A percentile compares a stretch with the other conserved stretches of the same genome.
Conservation (phyloP, 1,284 basidiomycete genomes). For the Ceratobasidium sp. region DNA sequence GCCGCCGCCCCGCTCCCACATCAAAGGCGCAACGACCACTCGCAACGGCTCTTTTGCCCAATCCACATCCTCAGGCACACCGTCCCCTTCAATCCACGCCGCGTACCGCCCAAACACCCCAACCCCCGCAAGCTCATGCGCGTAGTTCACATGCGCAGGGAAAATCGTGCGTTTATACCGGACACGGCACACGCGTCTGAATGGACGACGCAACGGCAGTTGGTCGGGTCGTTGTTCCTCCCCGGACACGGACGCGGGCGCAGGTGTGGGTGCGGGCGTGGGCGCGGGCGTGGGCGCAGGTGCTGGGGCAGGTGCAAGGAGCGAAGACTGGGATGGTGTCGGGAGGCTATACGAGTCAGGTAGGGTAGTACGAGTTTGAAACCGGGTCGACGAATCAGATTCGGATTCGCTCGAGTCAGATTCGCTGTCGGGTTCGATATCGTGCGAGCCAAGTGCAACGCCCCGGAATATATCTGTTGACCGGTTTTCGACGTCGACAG, state of each 20-base stretch:
- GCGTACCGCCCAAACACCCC: conserved; percentile 38
- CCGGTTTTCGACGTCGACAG: conserved; percentile 22
- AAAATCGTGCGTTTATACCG: conserved; percentile 36
- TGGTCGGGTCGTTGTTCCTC: background rate
- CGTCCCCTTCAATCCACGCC: conserved; percentile 37
- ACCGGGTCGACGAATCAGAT: background rate
- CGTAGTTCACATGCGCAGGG: conserved; percentile 38
- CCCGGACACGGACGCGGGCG: too few relatives aligned
- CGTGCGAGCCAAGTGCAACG: conserved; percentile 22
- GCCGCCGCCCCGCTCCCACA: conserved; percentile 14
- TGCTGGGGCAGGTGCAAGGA: background rate
- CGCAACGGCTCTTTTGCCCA: conserved; percentile 19
- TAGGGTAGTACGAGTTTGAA: background rate
- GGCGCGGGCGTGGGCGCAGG: background rate
- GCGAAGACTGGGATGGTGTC: conserved; percentile 26
- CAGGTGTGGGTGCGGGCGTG: too few relatives aligned
- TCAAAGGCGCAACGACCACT: conserved; percentile 18
- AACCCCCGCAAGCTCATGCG: conserved; percentile 35
- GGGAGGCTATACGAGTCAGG: conserved; percentile 19
- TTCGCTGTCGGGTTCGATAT: conserved; percentile 26
- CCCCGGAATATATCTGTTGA: conserved; percentile 31
- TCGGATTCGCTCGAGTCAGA: background rate
- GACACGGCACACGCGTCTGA: conserved; percentile 14
- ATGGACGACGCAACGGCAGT: conserved; percentile 8
- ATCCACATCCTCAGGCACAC: conserved; percentile 23